A percentile compares a stretch with the other conserved stretches of the same genome.
These are phyloP conservation scores for Cordyceps fumosorosea DNA, from an alignment of 2,329 filamentous ascomycete genomes.

Conservation along the genomic window DNA sequence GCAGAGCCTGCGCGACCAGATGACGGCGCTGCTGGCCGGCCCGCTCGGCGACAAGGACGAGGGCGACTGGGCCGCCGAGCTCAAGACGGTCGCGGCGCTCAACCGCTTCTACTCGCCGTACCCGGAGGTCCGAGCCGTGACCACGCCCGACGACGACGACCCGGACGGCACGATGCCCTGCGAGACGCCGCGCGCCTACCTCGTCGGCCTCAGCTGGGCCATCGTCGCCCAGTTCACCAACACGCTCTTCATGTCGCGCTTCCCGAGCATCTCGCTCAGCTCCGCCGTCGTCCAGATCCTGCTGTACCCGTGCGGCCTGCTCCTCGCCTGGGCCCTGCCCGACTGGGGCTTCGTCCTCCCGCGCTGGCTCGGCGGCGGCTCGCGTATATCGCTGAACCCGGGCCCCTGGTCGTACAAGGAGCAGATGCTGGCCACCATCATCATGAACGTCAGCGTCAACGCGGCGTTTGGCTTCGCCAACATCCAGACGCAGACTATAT, in stretches of 20 bases:
- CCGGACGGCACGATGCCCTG: neutral
- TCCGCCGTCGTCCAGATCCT: slow-evolving; percentile 8
- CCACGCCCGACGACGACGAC: slow-evolving; percentile 4
- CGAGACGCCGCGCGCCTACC: slow-evolving; percentile 9
- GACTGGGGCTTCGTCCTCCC: slow-evolving; percentile 7
- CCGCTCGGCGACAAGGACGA: slow-evolving; percentile 14
- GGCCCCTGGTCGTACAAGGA: slow-evolving; percentile 35
- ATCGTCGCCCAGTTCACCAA: slow-evolving; percentile 10
- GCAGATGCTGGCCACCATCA: slow-evolving; percentile 34
- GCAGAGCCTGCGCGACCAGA: slow-evolving; percentile 15
- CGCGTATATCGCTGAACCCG: slow-evolving; percentile 28
- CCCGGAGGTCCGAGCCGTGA: slow-evolving; percentile 12
- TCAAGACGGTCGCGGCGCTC: slow-evolving; percentile 11
- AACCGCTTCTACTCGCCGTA: slow-evolving; percentile 11
- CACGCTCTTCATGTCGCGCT: slow-evolving; percentile 11
- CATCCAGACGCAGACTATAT: slow-evolving; percentile 28
- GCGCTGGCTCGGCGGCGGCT: neutral
- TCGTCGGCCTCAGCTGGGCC: slow-evolving; percentile 6
- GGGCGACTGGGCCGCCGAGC: slow-evolving; percentile 5
- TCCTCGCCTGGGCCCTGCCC: neutral
- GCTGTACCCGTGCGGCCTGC: slow-evolving; percentile 10
- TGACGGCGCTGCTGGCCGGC: slow-evolving; percentile 15
- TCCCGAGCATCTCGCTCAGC: slow-evolving; percentile 4
- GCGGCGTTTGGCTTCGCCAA: slow-evolving; percentile 30
- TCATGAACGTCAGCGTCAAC: slow-evolving; percentile 30